phyloP scores from a whole-genome alignment of 495 filamentous ascomycete species.

The Podospora didyma region DNA sequence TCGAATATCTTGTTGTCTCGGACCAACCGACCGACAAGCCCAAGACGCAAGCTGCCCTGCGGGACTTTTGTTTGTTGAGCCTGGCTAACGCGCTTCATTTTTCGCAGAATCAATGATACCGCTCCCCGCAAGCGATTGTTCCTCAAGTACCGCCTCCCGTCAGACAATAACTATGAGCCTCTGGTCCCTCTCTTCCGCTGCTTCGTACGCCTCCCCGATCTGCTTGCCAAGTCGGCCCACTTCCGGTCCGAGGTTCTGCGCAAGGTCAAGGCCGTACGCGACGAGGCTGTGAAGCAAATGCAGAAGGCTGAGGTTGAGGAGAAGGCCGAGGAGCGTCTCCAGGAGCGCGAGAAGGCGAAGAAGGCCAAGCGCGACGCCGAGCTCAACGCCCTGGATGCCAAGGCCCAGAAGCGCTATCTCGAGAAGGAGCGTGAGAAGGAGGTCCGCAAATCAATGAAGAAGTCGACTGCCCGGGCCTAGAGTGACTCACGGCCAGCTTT shows the following conservation, averaged over 20 bases:
- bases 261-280: conserved; percentile 74
- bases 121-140: conserved; percentile 80
- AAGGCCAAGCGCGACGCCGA: conserved; percentile 88
- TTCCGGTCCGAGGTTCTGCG: conserved; percentile 88
- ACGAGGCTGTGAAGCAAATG: conserved; percentile 77
- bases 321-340: conserved; percentile 82
- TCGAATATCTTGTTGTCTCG: conserved; percentile 84
- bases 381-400: conserved; percentile 78
- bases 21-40: conserved; percentile 93
- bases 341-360: conserved; percentile 77
- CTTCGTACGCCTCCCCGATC: conserved; percentile 81
- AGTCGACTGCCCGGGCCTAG: conserved; percentile 52
- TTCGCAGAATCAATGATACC: conserved; percentile 74
- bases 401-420: conserved; percentile 92
- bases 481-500: neutral
- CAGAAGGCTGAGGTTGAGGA: conserved; percentile 82
- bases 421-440: conserved; percentile 88
- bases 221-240: conserved; percentile 68
- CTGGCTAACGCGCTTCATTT: conserved; percentile 15
- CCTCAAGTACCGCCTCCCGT: conserved; percentile 68
- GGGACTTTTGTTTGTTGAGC: neutral
- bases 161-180: conserved; percentile 57
- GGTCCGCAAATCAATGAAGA: conserved; percentile 68
- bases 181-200: conserved; percentile 74
- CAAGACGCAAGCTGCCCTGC: conserved; percentile 59